These are phyloP conservation scores for Didymella lethalis DNA, from an alignment of 2,329 filamentous ascomycete species.

Conservation along the genomic window DNA sequence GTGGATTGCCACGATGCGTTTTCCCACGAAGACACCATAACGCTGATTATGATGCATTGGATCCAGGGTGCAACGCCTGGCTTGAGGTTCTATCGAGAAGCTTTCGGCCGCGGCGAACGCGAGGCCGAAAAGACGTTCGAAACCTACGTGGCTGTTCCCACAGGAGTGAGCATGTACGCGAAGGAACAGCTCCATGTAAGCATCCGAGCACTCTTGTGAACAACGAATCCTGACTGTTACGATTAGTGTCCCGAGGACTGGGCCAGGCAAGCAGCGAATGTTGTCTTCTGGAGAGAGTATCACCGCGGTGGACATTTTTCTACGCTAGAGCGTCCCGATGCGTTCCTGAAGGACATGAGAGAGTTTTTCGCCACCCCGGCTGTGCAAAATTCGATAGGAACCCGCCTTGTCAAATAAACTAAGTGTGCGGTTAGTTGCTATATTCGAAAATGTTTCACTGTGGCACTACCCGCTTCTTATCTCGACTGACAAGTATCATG, in stretches of 20 bases:
- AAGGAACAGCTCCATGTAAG: conserved; percentile 1
- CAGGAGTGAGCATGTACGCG: conserved; percentile 2
- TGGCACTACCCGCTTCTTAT: too few relatives aligned
- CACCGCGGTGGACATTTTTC: conserved; percentile 67
- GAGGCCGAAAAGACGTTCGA: conserved; percentile 29
- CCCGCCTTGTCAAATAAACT: too few relatives aligned
- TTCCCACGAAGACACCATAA: conserved; percentile 78
- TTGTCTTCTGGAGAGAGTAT: conserved; percentile 58
- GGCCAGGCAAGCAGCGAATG: conserved; percentile 3
- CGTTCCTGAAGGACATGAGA: conserved; percentile 23
- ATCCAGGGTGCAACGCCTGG: conserved; percentile 68
- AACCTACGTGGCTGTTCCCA: conserved; percentile 2
- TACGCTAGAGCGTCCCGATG: conserved; percentile 64
- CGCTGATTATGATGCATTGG: conserved; percentile 76
- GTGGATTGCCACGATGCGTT: conserved; percentile 71
- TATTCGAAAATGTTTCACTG: too few relatives aligned
- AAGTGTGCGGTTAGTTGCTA: too few relatives aligned
- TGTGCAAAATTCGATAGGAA: too few relatives aligned
- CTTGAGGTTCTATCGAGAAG: conserved; percentile 56
- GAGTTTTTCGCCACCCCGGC: not conserved
- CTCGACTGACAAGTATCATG: too few relatives aligned
- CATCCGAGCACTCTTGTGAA: not conserved
- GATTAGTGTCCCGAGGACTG: conserved; percentile 57
- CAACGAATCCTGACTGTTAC: conserved; percentile 60
- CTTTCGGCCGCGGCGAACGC: conserved; percentile 63